phyloP scores from a whole-genome alignment of 495 filamentous ascomycete genomes.

The Pseudotulostoma volvatum region DNA sequence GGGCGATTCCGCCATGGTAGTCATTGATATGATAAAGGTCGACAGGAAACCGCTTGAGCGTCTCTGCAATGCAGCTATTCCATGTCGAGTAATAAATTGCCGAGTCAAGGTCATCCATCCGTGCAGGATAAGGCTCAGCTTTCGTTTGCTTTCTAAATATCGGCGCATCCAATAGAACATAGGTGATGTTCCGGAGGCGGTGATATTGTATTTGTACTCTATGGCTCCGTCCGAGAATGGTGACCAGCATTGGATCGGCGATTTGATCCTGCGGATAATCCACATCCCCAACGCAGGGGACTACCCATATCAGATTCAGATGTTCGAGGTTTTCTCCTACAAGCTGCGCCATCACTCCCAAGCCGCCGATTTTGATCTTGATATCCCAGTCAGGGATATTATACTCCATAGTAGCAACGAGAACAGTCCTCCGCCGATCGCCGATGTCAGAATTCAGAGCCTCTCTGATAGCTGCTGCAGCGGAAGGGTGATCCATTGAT shows the following conservation, averaged over 20 bases:
- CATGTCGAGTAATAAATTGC: conserved; percentile 49
- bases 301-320: conserved; percentile 35
- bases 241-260: conserved; percentile 29
- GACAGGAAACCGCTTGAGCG: conserved; percentile 26
- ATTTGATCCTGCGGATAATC: conserved; percentile 30
- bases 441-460: conserved; percentile 3
- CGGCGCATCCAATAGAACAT: conserved; percentile 30
- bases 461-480: conserved; percentile 6
- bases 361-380: conserved; percentile 34
- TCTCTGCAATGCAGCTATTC: conserved; percentile 45
- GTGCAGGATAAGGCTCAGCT: conserved; percentile 28
- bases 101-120: conserved; percentile 36
- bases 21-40: conserved; percentile 59
- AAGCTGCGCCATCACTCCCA: conserved; percentile 35
- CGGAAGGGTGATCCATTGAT: background rate
- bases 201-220: conserved; percentile 32
- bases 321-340: conserved; percentile 35
- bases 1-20: conserved; percentile 49
- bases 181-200: conserved; percentile 32
- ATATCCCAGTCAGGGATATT: conserved; percentile 34
- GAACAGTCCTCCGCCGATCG: conserved; percentile 17
- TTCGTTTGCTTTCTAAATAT: conserved; percentile 31
- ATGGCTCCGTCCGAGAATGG: conserved; percentile 24
- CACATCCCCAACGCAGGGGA: conserved; percentile 33
- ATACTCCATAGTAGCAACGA: conserved; percentile 37